Evolutionary conservation across 2,329 filamentous ascomycete genomes (phyloP).

Genomic region (Basipetospora sp.): DNA sequence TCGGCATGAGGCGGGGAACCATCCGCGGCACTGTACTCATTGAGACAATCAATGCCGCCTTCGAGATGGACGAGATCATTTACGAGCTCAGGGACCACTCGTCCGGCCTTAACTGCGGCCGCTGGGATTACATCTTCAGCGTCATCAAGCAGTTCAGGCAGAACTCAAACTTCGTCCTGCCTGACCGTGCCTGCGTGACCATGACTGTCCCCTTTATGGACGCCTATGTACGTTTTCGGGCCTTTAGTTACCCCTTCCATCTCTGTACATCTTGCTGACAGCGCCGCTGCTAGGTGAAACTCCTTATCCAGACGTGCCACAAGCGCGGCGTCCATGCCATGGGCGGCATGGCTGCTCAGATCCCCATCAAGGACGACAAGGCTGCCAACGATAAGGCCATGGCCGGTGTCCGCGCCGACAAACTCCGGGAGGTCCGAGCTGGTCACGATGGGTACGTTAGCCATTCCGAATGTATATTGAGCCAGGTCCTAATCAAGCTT

Average conservation of each 20-base stretch:
- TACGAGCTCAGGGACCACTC: slow-evolving; percentile 96
- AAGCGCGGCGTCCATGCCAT: slow-evolving; percentile 94
- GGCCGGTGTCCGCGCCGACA: slow-evolving; percentile 84
- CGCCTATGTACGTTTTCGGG: slow-evolving; percentile 46
- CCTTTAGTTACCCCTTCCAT: background rate
- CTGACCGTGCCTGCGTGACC: slow-evolving; percentile 78
- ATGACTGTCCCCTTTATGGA: slow-evolving; percentile 99
- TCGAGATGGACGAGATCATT: slow-evolving; percentile 99
- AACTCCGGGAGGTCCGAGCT: slow-evolving; percentile 86
- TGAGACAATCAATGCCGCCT: slow-evolving; percentile 92
- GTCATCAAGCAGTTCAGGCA: slow-evolving; percentile 99
- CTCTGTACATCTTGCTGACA: slow-evolving; percentile 2
- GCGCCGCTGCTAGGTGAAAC: slow-evolving; percentile 42
- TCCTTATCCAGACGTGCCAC: slow-evolving; percentile 97
- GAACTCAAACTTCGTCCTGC: slow-evolving; percentile 82
- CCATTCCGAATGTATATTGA: too few relatives aligned
- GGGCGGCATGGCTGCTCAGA: slow-evolving; percentile 97
- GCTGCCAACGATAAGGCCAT: slow-evolving; percentile 87
- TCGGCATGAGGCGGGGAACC: slow-evolving; percentile 77
- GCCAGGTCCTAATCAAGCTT: too few relatives aligned
- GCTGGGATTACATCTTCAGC: slow-evolving; percentile 99
- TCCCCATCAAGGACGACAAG: slow-evolving; percentile 91
- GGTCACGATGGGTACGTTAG: slow-evolving; percentile 64
- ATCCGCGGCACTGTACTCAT: slow-evolving; percentile 92
- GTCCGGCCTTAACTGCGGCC: slow-evolving; percentile 90